Evolutionary conservation across 2,329 filamentous ascomycete genomes (phyloP), one percentile per base, ranked within the genome.

Genomic region (Phialophora expanda): DNA sequence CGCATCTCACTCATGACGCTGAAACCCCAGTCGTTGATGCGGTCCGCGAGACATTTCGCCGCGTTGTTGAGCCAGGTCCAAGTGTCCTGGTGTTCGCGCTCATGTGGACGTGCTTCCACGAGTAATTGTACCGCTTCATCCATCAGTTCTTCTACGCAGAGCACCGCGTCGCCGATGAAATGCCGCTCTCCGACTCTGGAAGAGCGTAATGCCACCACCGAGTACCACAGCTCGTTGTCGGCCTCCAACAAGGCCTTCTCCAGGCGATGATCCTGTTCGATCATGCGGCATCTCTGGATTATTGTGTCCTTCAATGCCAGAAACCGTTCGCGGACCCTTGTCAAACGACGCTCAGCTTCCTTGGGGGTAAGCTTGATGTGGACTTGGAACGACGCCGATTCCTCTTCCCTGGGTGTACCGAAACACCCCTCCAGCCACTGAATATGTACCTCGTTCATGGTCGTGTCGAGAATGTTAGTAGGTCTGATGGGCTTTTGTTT

Each of bases 361-460:
- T 62, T 28, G 38, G 57, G 50, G 54, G 62, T 65, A 55, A 68
- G 62, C 17, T 61, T 64, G 48, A 50, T 62, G 28, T 28, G 53
- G 7, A 68, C 38, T 20, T n/a, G 50, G 55, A 62, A 68, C 20
- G 58, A 38, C 24, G n/a, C 34, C 14, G 51, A 28, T 46, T 17
- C 24, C 34, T 17, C 46, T 50, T 50, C 46, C 24, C 20, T 51
- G 24, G 48, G 24, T 51, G 48, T 59, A 4, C n/a, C 12, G 26
- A 48, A 14, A n/a, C 26, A 24, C 26, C 17, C 38, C 38, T 28
- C 17, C 14, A 59, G 26, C 56, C 38, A 50, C 44, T 22, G 24
- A 8, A 9, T 59, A 41, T 30, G 24, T 7, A 50, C 48, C 12
- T 51, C 48, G 48, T 51, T 28, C 48, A 51, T 51, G 48, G 1